A percentile compares a stretch with the other conserved stretches of the same genome.
Conservation (phyloP, 129 eudicot species). For the Glebionis coronaria region DNA sequence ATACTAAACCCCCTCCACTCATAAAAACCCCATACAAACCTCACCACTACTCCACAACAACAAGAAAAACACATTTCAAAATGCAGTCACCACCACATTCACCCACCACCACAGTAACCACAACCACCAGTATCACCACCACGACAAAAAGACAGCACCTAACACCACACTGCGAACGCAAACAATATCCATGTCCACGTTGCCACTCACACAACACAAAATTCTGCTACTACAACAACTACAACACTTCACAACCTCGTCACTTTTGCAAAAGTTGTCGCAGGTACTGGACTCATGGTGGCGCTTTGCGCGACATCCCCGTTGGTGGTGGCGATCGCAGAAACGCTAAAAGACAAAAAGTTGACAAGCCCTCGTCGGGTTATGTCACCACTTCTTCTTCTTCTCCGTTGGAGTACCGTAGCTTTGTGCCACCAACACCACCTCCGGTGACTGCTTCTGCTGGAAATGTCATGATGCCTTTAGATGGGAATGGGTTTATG, state of each 20-base stretch:
- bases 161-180: slow-evolving; percentile 21
- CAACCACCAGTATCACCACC: neutral
- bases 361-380: neutral
- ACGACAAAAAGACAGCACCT: slow-evolving; percentile 22
- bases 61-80: neutral
- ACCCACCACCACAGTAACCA: neutral
- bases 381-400: slow-evolving; percentile 9
- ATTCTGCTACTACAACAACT: slow-evolving; percentile 55
- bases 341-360: slow-evolving; percentile 22
- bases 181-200: slow-evolving; percentile 44
- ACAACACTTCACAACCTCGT: slow-evolving; percentile 48
- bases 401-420: neutral
- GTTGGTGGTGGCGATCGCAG: slow-evolving; percentile 35
- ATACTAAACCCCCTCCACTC: slow-evolving; percentile 9
- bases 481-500: slow-evolving; percentile 32
- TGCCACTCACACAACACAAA: slow-evolving; percentile 43
- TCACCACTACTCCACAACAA: neutral
- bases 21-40: slow-evolving; percentile 1
- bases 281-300: slow-evolving; percentile 53
- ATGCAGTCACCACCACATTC: neutral
- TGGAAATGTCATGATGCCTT: too few relatives aligned
- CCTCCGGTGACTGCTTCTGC: too few relatives aligned
- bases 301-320: slow-evolving; percentile 46
- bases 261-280: slow-evolving; percentile 51
- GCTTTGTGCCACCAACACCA: slow-evolving; percentile 12